phyloP scores from a whole-genome alignment of 139 green algal species.

The Picochlorum sp. region DNA sequence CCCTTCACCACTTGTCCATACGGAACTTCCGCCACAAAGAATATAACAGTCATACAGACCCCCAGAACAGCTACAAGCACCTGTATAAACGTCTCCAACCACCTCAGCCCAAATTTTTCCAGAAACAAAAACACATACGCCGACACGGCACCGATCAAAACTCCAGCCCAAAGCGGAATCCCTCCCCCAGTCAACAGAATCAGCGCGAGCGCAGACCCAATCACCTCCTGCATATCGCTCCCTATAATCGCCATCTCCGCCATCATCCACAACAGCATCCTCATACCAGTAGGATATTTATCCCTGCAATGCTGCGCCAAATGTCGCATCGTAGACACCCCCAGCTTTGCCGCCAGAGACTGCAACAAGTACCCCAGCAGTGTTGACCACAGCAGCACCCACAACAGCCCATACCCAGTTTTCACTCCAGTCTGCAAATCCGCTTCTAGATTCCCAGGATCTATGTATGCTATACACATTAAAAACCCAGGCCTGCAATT shows the following conservation, averaged over 20 bases:
- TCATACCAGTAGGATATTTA: slow-evolving; percentile 20
- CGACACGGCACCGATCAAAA: slow-evolving; percentile 6
- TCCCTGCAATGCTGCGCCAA: slow-evolving; percentile 25
- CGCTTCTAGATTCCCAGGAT: slow-evolving; percentile 36
- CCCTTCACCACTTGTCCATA: slow-evolving; percentile 7
- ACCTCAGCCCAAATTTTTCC: slow-evolving; percentile 21
- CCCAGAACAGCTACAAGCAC: slow-evolving; percentile 8
- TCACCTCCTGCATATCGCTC: slow-evolving; percentile 64
- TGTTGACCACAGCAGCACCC: slow-evolving; percentile 21
- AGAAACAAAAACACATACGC: slow-evolving; percentile 32
- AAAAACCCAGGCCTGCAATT: slow-evolving; percentile 17
- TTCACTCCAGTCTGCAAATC: slow-evolving; percentile 27
- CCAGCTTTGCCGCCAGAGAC: slow-evolving; percentile 21
- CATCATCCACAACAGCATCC: slow-evolving; percentile 67
- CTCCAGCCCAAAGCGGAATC: slow-evolving; percentile 52
- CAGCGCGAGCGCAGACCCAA: slow-evolving; percentile 69
- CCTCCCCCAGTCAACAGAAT: slow-evolving; percentile 49
- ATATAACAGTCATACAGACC: slow-evolving; percentile 11
- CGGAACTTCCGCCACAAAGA: slow-evolving; percentile 16
- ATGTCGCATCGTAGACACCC: slow-evolving; percentile 23
- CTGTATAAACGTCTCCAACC: slow-evolving; percentile 28
- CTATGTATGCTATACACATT: slow-evolving; percentile 31
- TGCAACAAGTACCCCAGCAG: slow-evolving; percentile 14
- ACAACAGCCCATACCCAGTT: slow-evolving; percentile 32
- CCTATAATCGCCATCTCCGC: slow-evolving; percentile 81